These are phyloP conservation scores for Neoarthrinium moseri DNA, from an alignment of 2,329 filamentous ascomycete species.

Conservation along the genomic window DNA sequence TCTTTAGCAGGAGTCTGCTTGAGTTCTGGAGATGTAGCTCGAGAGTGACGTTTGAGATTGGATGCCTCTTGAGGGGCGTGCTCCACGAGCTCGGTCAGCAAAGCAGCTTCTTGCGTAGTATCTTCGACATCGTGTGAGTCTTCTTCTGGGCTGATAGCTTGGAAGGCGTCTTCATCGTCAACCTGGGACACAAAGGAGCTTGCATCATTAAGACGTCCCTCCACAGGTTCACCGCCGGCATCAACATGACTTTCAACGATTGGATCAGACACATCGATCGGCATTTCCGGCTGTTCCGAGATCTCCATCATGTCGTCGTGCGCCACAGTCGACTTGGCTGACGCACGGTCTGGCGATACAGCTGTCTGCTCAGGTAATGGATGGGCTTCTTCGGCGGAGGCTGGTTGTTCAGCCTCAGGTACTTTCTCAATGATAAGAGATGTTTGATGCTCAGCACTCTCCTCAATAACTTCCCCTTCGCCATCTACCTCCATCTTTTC, in stretches of 20 bases:
- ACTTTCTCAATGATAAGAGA: too few relatives aligned
- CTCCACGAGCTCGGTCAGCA: too few relatives aligned
- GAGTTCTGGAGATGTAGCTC: neutral
- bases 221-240: neutral
- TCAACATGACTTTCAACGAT: slow-evolving; percentile 2
- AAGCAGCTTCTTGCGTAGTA: neutral
- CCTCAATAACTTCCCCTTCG: too few relatives aligned
- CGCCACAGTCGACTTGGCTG: neutral
- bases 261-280: neutral
- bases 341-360: too few relatives aligned
- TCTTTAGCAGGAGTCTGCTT: neutral
- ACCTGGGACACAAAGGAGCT: slow-evolving; percentile 7
- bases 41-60: too few relatives aligned
- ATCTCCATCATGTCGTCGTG: neutral
- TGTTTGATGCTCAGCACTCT: too few relatives aligned
- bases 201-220: slow-evolving; percentile 2
- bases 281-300: neutral
- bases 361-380: too few relatives aligned
- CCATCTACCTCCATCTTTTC: neutral
- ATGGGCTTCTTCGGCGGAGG: too few relatives aligned
- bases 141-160: slow-evolving; percentile 9
- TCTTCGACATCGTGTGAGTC: neutral
- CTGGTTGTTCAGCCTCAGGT: too few relatives aligned
- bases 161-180: slow-evolving; percentile 11
- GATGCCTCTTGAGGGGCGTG: too few relatives aligned